Conservation (phyloP, 2,329 filamentous ascomycete species). For the Alternaria arbusti region DNA sequence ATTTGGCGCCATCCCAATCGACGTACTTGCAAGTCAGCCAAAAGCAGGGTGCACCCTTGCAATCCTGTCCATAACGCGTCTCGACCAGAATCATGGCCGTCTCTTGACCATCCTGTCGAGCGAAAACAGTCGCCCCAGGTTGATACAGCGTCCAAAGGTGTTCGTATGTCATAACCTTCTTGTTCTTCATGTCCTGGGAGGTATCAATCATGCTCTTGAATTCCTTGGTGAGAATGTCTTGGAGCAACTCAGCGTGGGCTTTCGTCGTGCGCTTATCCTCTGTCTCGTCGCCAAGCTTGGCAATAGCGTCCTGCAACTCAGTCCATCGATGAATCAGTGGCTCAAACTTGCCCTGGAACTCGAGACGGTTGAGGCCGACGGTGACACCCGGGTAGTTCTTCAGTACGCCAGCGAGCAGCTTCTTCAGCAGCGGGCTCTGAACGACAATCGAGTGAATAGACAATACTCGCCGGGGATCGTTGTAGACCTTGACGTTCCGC, state of each 20-base stretch:
- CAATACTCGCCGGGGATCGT: slow-evolving; percentile 65
- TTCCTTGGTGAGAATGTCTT: slow-evolving; percentile 48
- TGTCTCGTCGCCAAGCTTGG: slow-evolving; percentile 31
- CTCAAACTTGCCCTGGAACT: slow-evolving; percentile 67
- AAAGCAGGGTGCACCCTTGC: slow-evolving; percentile 46
- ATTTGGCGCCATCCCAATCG: slow-evolving; percentile 48
- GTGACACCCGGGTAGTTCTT: slow-evolving; percentile 67
- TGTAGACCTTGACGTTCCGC: slow-evolving; percentile 51
- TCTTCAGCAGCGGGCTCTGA: slow-evolving; percentile 68
- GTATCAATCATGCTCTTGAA: slow-evolving; percentile 52
- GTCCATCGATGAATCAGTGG: slow-evolving; percentile 72
- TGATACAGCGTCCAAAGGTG: slow-evolving; percentile 55
- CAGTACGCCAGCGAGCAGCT: slow-evolving; percentile 62
- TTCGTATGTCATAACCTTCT: slow-evolving; percentile 51
- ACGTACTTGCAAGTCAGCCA: slow-evolving; percentile 47
- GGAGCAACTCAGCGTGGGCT: slow-evolving; percentile 49
- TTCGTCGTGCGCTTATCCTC: slow-evolving; percentile 42
- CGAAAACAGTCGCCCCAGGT: slow-evolving; percentile 39
- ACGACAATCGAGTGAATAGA: slow-evolving; percentile 69
- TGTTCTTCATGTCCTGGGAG: slow-evolving; percentile 49
- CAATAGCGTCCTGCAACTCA: slow-evolving; percentile 40
- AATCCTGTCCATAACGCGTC: slow-evolving; percentile 42
- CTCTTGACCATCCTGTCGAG: slow-evolving; percentile 48
- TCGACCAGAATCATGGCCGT: slow-evolving; percentile 39
- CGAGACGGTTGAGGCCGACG: slow-evolving; percentile 66